Base-by-base conservation (phyloP, 306 rosid species). In the Hippophae tibetana region DNA sequence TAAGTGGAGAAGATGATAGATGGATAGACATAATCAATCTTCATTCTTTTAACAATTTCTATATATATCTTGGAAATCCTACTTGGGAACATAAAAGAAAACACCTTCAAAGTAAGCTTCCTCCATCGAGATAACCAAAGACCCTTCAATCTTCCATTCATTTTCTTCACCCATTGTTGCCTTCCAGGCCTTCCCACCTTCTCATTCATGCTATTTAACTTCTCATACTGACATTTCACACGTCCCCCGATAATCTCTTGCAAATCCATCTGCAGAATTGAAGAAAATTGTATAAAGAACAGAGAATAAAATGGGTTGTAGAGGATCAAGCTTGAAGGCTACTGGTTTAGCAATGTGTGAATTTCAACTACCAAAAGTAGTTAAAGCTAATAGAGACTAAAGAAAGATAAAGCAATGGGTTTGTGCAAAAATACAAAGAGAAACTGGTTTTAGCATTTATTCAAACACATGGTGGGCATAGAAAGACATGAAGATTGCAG, bases 131-230 rank as follows among this genome's bases (percentile, higher is more conserved):
- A 75, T 23, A 87, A 52, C 61, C 81, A 52, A 42, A 87, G 42
- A 14, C 95, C 86, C 59, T 73, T 73, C 7, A 67, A 60, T 69
- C 80, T 47, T 13, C 88, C 86, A 67, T 73, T 84, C 73, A 80
- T 31, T 56, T 62, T 73, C 77, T 84, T 84, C 65, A 75, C 78
- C 90, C 84, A 81, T 7, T 8, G 18, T 9, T 66, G 51, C 67
- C 76, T 76, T 72, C 79, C 74, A 6, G 69, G 70, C 65, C 74
- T 80, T 14, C 47, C 45, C 52, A 58, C 14, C 76, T 72, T 80
- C 40, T 76, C 67, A 72, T 48, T 74, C 1, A 54, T 47, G 69
- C 67, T 55, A 51, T 66, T 66, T 40, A 87, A 75, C 73, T 65
- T 87, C 56, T 72, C 76, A 57, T 87, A 87, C 2, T 77, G 81